Evolutionary conservation across 2,329 filamentous ascomycete species (phyloP), one percentile per base, ranked within the genome.

Genomic region (Lasiodiplodia hormozganensis): DNA sequence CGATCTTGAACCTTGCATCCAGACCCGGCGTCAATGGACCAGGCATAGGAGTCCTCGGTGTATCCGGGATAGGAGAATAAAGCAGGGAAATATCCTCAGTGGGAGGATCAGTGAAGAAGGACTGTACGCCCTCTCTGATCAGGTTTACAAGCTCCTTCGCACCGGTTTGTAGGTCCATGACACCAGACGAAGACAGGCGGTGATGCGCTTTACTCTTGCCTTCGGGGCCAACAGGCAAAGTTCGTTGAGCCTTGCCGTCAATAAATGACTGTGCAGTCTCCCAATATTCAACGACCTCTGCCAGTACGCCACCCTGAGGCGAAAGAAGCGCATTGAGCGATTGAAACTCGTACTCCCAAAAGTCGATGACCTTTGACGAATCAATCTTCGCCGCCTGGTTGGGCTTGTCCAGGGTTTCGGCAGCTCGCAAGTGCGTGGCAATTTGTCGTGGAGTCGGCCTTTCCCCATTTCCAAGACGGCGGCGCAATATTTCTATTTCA

Each of bases 281-380:
- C 93, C 95, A 97, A 78, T 97, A 98, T 71, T 97, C 94, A 21
- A 97, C 82, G 1, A 98, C 87, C 78, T 99, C 96, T 0, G 93
- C 94, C 6, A 99, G 83, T 18, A 98, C 85, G 4, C 96, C 96
- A 70, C 90, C 89, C 7, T 89, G 83, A 6, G 85, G 82, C 0
- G 93, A 94, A 0, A 99, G 83, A 49, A 99, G 85, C 52, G 87
- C 88, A 11, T 83, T 89, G 70, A 98, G 78, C 70, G 93, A 96
- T 0, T 86, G 83, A 69, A 93, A 84, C 71, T 97, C 89, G 77
- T 94, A 93, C 74, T 97, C 94, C 96, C 96, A 99, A 70, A 98
- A 87, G 72, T 97, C 94, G 71, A 97, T 86, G 16, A 97, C 87
- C 57, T 95, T 90, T 2, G 90, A 82, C 0, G 90, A 89, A 77